Percentiles rank a stretch among this genome's conserved stretches.
Conservation (phyloP, 371 early-diverging fungal genomes). For the Mortierella sp. region DNA sequence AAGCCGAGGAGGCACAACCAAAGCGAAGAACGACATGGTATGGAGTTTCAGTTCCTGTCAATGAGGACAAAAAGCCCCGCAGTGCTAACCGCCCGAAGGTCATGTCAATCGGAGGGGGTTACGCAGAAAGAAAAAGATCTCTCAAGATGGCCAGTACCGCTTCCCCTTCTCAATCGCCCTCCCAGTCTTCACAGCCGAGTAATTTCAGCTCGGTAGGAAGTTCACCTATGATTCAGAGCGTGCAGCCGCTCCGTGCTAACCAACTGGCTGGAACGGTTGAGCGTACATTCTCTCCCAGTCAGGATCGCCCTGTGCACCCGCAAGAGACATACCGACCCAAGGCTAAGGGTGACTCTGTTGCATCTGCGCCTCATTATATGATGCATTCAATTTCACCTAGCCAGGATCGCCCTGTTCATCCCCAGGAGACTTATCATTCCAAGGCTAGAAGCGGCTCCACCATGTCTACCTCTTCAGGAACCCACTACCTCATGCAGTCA, state of each 20-base stretch:
- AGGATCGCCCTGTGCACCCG: background rate
- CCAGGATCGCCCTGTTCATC: conserved; percentile 35
- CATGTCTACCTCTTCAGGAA: too few relatives aligned
- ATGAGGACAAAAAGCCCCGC: conserved; percentile 1
- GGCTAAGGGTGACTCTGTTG: background rate
- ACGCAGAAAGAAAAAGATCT: conserved; percentile 24
- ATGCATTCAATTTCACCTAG: conserved; percentile 28
- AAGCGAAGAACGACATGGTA: conserved; percentile 18
- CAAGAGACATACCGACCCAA: conserved; percentile 7
- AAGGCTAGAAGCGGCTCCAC: too few relatives aligned
- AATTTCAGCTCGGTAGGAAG: too few relatives aligned
- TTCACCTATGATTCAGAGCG: too few relatives aligned
- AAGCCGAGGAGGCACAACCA: background rate
- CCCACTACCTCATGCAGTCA: too few relatives aligned
- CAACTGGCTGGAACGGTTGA: too few relatives aligned
- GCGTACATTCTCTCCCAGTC: too few relatives aligned
- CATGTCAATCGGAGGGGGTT: conserved; percentile 27
- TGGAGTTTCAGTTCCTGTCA: conserved; percentile 13
- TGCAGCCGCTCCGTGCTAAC: too few relatives aligned
- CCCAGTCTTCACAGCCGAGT: too few relatives aligned
- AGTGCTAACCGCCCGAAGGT: background rate
- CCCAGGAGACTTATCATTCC: background rate
- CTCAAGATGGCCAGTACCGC: background rate
- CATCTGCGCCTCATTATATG: background rate
- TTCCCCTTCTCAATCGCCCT: too few relatives aligned